Conservation (phyloP, 352 stramenopile genomes). For the Phytopythium ostracodes region DNA sequence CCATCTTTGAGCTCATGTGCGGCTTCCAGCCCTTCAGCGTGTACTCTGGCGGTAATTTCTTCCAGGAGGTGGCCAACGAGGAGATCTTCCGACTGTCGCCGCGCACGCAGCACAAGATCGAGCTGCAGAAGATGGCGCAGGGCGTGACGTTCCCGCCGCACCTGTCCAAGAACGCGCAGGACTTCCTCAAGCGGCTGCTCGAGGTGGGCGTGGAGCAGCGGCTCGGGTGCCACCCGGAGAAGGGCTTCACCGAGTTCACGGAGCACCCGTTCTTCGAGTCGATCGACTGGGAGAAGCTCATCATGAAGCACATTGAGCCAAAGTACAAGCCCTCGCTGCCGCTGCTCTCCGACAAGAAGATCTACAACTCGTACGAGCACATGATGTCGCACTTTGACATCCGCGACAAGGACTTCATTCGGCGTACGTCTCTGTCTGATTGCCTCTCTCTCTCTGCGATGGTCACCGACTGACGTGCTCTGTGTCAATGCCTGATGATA, state of each 20-base stretch:
- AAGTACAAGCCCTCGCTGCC: constrained; percentile 71
- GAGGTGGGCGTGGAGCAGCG: constrained; percentile 69
- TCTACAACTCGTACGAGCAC: constrained; percentile 83
- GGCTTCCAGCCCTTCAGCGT: constrained; percentile 82
- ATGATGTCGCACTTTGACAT: constrained; percentile 89
- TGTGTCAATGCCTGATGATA: constrained; percentile 15
- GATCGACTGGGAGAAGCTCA: constrained; percentile 83
- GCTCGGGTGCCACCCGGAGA: constrained; percentile 65
- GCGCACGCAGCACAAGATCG: constrained; percentile 72
- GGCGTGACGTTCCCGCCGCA: constrained; percentile 59
- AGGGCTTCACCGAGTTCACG: constrained; percentile 86
- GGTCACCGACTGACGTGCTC: not conserved
- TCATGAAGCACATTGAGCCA: constrained; percentile 86
- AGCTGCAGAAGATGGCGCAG: constrained; percentile 79
- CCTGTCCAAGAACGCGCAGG: constrained; percentile 53
- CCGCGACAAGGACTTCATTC: constrained; percentile 80
- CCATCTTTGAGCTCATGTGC: constrained; percentile 87
- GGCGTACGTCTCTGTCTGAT: constrained; percentile 44
- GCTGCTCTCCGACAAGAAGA: constrained; percentile 71
- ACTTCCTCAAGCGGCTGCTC: constrained; percentile 82
- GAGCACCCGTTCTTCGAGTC: constrained; percentile 86
- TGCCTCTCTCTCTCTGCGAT: too few relatives aligned
- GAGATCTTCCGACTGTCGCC: constrained; percentile 71
- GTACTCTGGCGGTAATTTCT: constrained; percentile 66
- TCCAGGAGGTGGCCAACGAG: constrained; percentile 76